Percentiles rank a stretch among this genome's conserved stretches.
Conservation (phyloP, 192 early-diverging fungal genomes). For the Diversispora epigaea region DNA sequence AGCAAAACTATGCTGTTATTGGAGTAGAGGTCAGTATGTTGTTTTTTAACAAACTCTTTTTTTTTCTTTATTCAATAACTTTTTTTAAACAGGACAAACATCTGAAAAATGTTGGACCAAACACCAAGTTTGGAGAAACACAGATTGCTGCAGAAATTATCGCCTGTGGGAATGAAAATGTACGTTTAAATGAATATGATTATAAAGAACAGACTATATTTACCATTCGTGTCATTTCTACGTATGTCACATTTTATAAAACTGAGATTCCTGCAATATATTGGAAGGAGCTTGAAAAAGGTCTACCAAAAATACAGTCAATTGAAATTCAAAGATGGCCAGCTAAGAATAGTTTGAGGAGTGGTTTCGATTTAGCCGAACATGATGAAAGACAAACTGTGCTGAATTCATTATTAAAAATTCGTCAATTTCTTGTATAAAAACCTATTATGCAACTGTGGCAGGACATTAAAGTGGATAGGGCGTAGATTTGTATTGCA, state of each 20-base stretch:
- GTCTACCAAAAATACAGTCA: background rate
- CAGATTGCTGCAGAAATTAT: slow-evolving; percentile 2
- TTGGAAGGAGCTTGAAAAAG: background rate
- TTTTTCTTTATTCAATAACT: background rate
- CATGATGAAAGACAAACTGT: background rate
- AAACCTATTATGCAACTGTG: no score
- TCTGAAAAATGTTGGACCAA: background rate
- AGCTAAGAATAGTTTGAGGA: background rate
- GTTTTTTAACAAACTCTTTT: background rate
- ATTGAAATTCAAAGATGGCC: slow-evolving; percentile 17
- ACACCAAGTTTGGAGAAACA: background rate
- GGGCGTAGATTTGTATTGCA: no score
- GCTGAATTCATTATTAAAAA: background rate
- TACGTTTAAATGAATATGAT: background rate
- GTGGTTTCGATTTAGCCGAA: background rate
- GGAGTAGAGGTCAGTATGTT: background rate
- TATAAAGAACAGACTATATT: slow-evolving; percentile 2
- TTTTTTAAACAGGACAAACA: slow-evolving; percentile 15
- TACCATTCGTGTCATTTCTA: background rate
- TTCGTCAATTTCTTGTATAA: background rate
- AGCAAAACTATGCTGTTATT: background rate
- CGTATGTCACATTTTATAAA: slow-evolving; percentile 17
- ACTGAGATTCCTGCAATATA: slow-evolving; percentile 5
- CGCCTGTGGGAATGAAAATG: slow-evolving; percentile 3
- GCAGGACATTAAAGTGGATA: no score